Conservation (phyloP, 306 rosid genomes). For the Lagenaria siceraria region DNA sequence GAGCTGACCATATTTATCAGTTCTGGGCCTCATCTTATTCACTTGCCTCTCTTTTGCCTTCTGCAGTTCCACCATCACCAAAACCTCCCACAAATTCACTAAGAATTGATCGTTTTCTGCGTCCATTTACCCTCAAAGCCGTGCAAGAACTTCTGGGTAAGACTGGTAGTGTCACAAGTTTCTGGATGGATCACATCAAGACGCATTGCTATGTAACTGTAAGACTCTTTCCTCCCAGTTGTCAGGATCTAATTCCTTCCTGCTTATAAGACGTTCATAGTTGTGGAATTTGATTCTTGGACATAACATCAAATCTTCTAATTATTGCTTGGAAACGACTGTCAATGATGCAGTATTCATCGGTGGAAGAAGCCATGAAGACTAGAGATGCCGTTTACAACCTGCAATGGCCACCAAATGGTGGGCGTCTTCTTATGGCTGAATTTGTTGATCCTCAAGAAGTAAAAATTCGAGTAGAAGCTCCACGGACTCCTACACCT, state of each 20-base stretch:
- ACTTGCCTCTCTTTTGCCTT: neutral
- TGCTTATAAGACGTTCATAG: neutral
- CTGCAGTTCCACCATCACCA: slow-evolving; percentile 76
- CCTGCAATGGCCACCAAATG: slow-evolving; percentile 95
- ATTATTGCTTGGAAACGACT: neutral
- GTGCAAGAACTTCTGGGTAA: slow-evolving; percentile 93
- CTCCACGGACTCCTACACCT: slow-evolving; percentile 51
- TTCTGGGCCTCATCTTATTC: neutral
- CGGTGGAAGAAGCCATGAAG: slow-evolving; percentile 71
- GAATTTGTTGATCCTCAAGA: slow-evolving; percentile 88
- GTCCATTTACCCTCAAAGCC: slow-evolving; percentile 92
- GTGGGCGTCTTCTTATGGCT: slow-evolving; percentile 73
- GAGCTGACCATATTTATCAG: neutral
- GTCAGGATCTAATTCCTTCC: neutral
- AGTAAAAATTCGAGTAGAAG: slow-evolving; percentile 54
- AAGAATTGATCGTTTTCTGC: slow-evolving; percentile 72
- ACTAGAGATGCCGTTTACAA: slow-evolving; percentile 86
- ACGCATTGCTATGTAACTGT: slow-evolving; percentile 98
- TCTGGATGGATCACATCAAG: slow-evolving; percentile 99
- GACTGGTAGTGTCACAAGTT: slow-evolving; percentile 59
- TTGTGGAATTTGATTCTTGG: neutral
- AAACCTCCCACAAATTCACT: slow-evolving; percentile 73
- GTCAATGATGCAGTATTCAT: slow-evolving; percentile 48
- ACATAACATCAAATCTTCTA: neutral
- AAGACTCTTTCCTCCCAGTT: slow-evolving; percentile 18